Evolutionary conservation across 1,284 basidiomycete species (phyloP), one percentile per base, ranked within the genome.

Genomic region (Spongiforma sp.): DNA sequence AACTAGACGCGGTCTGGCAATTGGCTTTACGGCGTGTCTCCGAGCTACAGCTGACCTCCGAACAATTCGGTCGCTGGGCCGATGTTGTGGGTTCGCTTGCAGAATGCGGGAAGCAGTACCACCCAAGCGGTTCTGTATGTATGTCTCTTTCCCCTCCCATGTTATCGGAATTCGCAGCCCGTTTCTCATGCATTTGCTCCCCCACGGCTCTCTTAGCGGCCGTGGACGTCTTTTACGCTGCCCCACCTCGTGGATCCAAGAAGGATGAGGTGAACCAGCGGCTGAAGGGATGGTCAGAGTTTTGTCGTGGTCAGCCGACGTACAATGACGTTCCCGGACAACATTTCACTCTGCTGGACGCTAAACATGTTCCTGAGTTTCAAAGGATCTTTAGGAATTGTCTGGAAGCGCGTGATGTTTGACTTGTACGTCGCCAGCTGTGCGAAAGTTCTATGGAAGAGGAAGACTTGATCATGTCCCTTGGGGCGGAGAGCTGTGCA

Each of bases 61-160:
- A 61, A 48, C 71, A 71, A 48, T 64, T 73, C 15, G 61, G 62
- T 37, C 73, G 73, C 55, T 75, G 71, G 71, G 72, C 75, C 1
- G 59, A 71, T 55, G 65, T 73, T 21, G 72, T 69, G 7, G 63
- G 74, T 1, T 74, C 73, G 8, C 59, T 73, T 0, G 74, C 75
- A 28, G 74, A 75, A 34, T 74, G 73, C n/a, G 73, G 71, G 4
- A 74, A 74, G 62, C 41, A 57, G 3, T 72, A 75, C 55, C 50
- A 68, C 24, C 71, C 69, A 1, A 5, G 43, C 5, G 19, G 71
- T 4, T 72, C 71, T 54, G 71, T 73, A 46, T 63, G 71, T 72
- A 43, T 62, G 73, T 75, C 8, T 36, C 9, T 17, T 37, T 9
- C 19, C 2, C 15, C 34, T 56, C 34, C 6, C 37, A 48, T 37